Conservation (phyloP, 2,329 filamentous ascomycete genomes). For the Neopestalotiopsis sp. region DNA sequence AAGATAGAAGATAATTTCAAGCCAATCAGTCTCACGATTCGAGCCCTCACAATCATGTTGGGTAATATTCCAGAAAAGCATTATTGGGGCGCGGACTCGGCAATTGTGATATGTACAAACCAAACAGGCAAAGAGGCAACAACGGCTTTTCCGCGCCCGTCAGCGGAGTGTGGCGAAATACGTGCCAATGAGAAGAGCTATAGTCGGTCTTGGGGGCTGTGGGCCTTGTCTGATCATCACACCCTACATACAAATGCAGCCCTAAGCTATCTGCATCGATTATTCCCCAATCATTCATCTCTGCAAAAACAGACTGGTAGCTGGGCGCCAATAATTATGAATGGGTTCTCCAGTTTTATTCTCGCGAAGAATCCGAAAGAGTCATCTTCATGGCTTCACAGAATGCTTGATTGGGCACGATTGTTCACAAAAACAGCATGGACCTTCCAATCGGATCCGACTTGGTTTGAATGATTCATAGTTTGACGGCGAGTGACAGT, state of each 20-base stretch:
- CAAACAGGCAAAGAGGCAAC: not conserved
- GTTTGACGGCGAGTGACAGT: not conserved
- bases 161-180: constrained; percentile 5
- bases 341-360: not conserved
- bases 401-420: not conserved
- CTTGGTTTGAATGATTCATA: not conserved
- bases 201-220: not conserved
- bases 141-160: not conserved
- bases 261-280: not conserved
- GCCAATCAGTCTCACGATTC: not conserved
- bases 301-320: not conserved
- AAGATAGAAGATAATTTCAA: not conserved
- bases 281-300: not conserved
- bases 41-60: not conserved
- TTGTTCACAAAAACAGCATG: not conserved
- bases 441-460: not conserved
- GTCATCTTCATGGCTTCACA: not conserved
- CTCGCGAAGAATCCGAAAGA: not conserved
- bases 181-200: constrained; percentile 13
- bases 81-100: constrained; percentile 8
- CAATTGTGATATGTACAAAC: not conserved
- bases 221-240: not conserved
- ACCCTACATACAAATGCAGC: constrained; percentile 13
- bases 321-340: not conserved
- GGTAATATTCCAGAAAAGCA: constrained; percentile 8